Conservation (phyloP, 2,329 filamentous ascomycete genomes). For the Atkinsonella hypoxylon region DNA sequence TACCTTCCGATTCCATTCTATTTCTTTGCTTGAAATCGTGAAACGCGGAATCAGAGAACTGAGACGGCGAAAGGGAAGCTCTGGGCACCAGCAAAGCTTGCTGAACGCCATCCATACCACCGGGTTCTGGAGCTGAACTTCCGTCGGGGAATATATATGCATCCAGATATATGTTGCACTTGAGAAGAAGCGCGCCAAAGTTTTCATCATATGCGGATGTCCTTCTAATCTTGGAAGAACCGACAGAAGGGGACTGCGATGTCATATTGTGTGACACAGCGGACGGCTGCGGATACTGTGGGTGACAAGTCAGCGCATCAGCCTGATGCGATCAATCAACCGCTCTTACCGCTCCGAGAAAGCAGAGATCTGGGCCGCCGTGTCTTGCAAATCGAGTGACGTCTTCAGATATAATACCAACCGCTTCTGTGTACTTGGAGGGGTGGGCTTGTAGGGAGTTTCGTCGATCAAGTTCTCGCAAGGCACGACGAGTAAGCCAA, state of each 20-base stretch:
- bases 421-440: too few relatives aligned
- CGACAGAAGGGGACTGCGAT: too few relatives aligned
- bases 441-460: neutral
- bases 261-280: too few relatives aligned
- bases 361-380: constrained; percentile 11
- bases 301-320: neutral
- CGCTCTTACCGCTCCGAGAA: constrained; percentile 12
- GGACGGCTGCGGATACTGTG: neutral
- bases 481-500: neutral
- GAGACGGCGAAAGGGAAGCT: neutral
- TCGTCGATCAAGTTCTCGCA: neutral
- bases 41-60: neutral
- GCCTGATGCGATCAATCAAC: neutral
- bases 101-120: neutral
- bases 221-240: too few relatives aligned
- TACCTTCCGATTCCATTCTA: neutral
- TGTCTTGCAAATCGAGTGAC: neutral
- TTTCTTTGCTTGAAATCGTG: neutral
- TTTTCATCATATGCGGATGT: too few relatives aligned
- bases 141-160: too few relatives aligned
- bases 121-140: too few relatives aligned
- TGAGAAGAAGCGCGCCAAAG: too few relatives aligned
- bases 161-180: too few relatives aligned
- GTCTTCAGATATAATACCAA: neutral
- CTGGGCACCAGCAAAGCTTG: neutral